Evolutionary conservation across 2,329 filamentous ascomycete species (phyloP), one percentile per base, ranked within the genome.

Genomic region (Plectosphaerella plurivora): DNA sequence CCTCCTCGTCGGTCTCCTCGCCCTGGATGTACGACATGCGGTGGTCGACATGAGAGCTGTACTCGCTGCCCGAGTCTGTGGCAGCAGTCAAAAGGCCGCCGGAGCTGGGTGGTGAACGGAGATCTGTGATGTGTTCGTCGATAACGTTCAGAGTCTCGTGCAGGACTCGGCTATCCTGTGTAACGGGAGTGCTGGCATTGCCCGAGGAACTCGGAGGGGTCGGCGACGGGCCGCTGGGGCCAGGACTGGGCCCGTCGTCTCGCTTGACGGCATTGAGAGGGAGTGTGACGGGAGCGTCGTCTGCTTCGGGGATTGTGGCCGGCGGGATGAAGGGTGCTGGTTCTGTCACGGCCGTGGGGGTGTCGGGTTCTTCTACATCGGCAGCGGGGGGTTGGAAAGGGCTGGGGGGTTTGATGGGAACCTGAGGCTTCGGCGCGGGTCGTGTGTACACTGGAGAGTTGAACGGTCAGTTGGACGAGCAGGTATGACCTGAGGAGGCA

Each of bases 131-230:
- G 66, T 97, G 93, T 70, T 97, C 93, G 67, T 97, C 88, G 62
- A 97, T 97, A 53, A 97, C 93, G 63, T 91, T 96, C 49, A 97
- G 73, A 1, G 93, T 97, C 68, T 97, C 92, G 66, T 92, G 91
- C 76, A 97, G 88, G 48, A 97, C 92, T 11, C 89, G 88, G 64
- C 72, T 80, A 49, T 82, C 74, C 60, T 84, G 74, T 33, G 28
- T 33, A 12, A 33, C 28, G 28, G 28, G 28, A 12, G 16, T 44
- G 55, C 74, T 74, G 52, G 74, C 70, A 52, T 68, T 68, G 47
- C 64, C 61, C 14, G 70, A 53, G 61, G 56, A 49, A 22, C 20
- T 48, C 65, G 53, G 70, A 66, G 54, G 77, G 70, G 25, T 60
- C 53, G 12, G 68, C 59, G 41, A 44, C 10, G 41, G 41, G 16